Evolutionary conservation across 495 filamentous ascomycete species (phyloP), one percentile per base, ranked within the genome.

Genomic region (Penicillium longicatenatum): DNA sequence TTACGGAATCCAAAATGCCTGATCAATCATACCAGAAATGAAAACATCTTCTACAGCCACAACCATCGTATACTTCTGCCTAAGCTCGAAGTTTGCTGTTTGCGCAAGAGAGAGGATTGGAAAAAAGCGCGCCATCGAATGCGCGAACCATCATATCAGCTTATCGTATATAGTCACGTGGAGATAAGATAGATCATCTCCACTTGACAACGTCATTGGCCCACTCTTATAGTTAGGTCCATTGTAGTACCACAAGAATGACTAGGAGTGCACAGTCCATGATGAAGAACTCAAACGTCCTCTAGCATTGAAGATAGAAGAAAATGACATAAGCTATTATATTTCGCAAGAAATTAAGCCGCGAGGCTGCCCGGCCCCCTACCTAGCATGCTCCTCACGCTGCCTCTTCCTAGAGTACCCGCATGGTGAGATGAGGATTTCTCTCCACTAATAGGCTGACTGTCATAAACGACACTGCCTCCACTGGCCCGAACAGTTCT

Each of bases 401-500:
- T 65, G 9, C 50, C 54, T 54, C 65, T 56, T 5, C 65, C 65
- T 12, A 52, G 29, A 4, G 17, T 35, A 31, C 46, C 41, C 29
- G 29, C 31, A n/a, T 16, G 19, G 30, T 49, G 31, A 29, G 39
- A 50, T n/a, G 20, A 26, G n/a, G 35, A 39, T 21, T 22, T 29
- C 7, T 22, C 31, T 19, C 43, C 42, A 33, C 8, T 35, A 24
- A 17, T 31, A 20, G 54, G 26, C 39, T 72, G 55, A 35, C 58
- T 62, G 54, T 75, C 68, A 22, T 51, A 56, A 30, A 73, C 57
- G 22, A 88, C 66, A 11, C 70, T 80, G 2, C 75, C 74, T 58
- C 87, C 86, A 2, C 79, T 66, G 6, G 84, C 82, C 22, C 65
- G 57, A 6, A 84, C 84, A 56, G 77, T 68, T 37, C 84, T 67